Conservation (phyloP, 768 basidiomycete species). For the Leccinum truebloodii region DNA sequence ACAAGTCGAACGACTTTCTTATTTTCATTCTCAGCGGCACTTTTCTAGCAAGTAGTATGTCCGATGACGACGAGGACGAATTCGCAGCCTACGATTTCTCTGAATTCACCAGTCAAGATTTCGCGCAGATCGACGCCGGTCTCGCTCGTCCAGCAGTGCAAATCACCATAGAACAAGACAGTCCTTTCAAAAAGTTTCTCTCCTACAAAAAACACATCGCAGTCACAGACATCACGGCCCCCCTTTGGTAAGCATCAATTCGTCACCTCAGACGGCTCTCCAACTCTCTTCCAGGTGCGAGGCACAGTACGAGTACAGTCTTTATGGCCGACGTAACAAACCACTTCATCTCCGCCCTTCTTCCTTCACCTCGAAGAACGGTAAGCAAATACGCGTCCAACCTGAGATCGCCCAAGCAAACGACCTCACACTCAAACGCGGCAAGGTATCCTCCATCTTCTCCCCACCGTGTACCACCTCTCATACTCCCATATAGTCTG, state of each 20-base stretch:
- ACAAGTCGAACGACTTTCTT: conserved; percentile 22
- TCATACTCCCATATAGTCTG: conserved; percentile 41
- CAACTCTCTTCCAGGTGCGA: conserved; percentile 59
- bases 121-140: conserved; percentile 39
- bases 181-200: conserved; percentile 48
- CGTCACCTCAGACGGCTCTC: not conserved
- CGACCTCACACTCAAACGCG: conserved; percentile 53
- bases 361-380: conserved; percentile 55
- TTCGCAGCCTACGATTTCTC: conserved; percentile 53
- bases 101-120: conserved; percentile 59
- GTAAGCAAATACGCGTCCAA: conserved; percentile 60
- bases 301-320: conserved; percentile 74
- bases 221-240: conserved; percentile 63
- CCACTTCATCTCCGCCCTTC: conserved; percentile 52
- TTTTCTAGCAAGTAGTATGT: conserved; percentile 20
- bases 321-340: conserved; percentile 55
- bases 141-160: conserved; percentile 35
- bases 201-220: conserved; percentile 44
- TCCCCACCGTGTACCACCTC: not conserved
- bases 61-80: conserved; percentile 35
- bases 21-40: conserved; percentile 17
- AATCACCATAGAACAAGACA: conserved; percentile 31
- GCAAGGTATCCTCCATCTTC: conserved; percentile 45
- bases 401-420: conserved; percentile 53
- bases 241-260: conserved; percentile 51